Evolutionary conservation across 495 filamentous ascomycete species (phyloP).

Genomic region (Entonaema liquescens): DNA sequence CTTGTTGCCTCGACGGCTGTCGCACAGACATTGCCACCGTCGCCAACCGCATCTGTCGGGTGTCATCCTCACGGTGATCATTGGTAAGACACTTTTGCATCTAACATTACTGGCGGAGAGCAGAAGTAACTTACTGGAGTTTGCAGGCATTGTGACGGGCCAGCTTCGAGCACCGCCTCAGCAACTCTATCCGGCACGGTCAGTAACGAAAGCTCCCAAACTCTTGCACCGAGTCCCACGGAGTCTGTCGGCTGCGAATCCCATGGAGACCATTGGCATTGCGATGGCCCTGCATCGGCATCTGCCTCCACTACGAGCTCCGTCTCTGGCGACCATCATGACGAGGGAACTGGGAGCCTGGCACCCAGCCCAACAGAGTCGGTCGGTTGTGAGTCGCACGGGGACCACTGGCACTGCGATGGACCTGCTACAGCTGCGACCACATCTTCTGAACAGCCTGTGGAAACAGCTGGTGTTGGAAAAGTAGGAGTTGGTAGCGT

Average conservation of each 20-base stretch:
- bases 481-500: conserved; percentile 6
- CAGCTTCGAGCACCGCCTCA: conserved; percentile 28
- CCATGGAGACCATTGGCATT: conserved; percentile 54
- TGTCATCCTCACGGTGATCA: conserved; percentile 51
- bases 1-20: conserved; percentile 34
- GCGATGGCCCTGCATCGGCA: conserved; percentile 37
- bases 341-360: conserved; percentile 34
- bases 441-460: conserved; percentile 1
- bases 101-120: neutral
- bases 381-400: conserved; percentile 47
- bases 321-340: neutral
- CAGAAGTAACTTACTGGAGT: neutral
- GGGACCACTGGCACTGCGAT: conserved; percentile 55
- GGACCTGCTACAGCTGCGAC: conserved; percentile 26
- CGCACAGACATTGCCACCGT: conserved; percentile 42
- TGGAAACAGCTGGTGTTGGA: conserved; percentile 8
- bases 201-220: neutral
- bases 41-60: conserved; percentile 50
- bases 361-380: conserved; percentile 50
- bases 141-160: conserved; percentile 48
- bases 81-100: conserved; percentile 31
- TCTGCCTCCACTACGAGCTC: conserved; percentile 5
- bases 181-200: conserved; percentile 18
- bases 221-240: conserved; percentile 46
- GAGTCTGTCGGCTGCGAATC: conserved; percentile 48